A percentile compares a stretch with the other conserved stretches of the same genome.
Conservation (phyloP, 805 yeast species). For the Torulaspora delbrueckii region DNA sequence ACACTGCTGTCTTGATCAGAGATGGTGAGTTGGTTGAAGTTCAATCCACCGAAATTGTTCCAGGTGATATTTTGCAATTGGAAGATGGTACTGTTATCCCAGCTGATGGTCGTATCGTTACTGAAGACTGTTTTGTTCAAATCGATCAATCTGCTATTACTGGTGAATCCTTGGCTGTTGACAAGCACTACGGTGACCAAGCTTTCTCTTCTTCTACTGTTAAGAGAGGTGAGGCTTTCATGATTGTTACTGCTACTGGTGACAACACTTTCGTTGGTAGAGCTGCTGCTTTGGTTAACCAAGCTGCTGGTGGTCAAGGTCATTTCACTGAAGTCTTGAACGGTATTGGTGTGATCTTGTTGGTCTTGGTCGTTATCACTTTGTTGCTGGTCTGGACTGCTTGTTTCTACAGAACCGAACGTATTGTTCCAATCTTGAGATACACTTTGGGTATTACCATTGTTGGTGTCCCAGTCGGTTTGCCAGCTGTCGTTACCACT, state of each 20-base stretch:
- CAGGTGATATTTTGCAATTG: slow-evolving; percentile 89
- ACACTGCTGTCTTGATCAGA: slow-evolving; percentile 81
- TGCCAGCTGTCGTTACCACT: slow-evolving; percentile 97
- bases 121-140: slow-evolving; percentile 82
- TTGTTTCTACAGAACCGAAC: slow-evolving; percentile 87
- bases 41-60: slow-evolving; percentile 81
- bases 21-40: slow-evolving; percentile 73
- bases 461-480: slow-evolving; percentile 98
- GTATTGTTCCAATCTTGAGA: slow-evolving; percentile 82
- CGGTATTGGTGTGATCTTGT: slow-evolving; percentile 92
- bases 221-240: slow-evolving; percentile 91
- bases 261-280: slow-evolving; percentile 94
- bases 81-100: slow-evolving; percentile 93
- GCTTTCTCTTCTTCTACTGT: slow-evolving; percentile 90
- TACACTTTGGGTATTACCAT: slow-evolving; percentile 93
- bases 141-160: slow-evolving; percentile 96
- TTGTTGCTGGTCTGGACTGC: slow-evolving; percentile 88
- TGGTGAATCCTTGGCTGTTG: slow-evolving; percentile 96
- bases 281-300: slow-evolving; percentile 94
- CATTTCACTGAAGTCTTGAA: slow-evolving; percentile 96
- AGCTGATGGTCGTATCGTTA: slow-evolving; percentile 85
- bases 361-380: slow-evolving; percentile 83
- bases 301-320: slow-evolving; percentile 89
- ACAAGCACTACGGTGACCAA: slow-evolving; percentile 82
- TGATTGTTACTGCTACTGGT: slow-evolving; percentile 94